These are phyloP conservation scores for Boletus reticuloceps DNA, from an alignment of 768 basidiomycete genomes.

Conservation along the genomic window DNA sequence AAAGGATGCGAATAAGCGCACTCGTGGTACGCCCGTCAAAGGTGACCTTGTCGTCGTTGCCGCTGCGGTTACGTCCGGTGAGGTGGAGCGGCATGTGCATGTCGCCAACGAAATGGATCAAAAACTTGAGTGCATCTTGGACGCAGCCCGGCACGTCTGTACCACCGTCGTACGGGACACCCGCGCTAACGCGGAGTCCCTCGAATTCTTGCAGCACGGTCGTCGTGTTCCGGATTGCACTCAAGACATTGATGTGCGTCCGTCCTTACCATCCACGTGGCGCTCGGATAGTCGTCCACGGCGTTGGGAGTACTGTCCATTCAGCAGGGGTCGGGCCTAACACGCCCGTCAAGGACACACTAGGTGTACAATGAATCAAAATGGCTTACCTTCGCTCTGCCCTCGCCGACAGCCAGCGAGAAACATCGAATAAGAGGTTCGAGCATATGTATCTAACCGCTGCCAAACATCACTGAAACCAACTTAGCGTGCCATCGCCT, in stretches of 20 bases:
- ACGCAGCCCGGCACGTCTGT: slow-evolving; percentile 36
- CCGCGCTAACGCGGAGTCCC: slow-evolving; percentile 1
- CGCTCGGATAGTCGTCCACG: slow-evolving; percentile 71
- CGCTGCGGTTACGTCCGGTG: slow-evolving; percentile 83
- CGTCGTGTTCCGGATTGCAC: slow-evolving; percentile 76
- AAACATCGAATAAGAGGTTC: no score
- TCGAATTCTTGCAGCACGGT: slow-evolving; percentile 53
- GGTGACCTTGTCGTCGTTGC: slow-evolving; percentile 72
- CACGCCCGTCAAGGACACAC: no score
- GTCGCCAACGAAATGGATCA: slow-evolving; percentile 92
- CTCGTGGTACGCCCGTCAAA: slow-evolving; percentile 74
- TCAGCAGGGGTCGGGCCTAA: no score
- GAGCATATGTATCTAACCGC: no score
- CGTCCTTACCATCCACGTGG: slow-evolving; percentile 66
- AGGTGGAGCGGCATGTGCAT: slow-evolving; percentile 94
- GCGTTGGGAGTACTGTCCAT: slow-evolving; percentile 37
- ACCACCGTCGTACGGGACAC: background rate
- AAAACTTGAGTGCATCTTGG: slow-evolving; percentile 85
- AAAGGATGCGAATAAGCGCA: slow-evolving; percentile 34
- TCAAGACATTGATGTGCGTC: slow-evolving; percentile 64
- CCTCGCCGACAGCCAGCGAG: no score
- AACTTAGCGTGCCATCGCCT: no score
- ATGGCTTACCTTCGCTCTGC: no score
- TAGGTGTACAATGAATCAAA: no score
- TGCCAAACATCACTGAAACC: no score